Evolutionary conservation across 192 early-diverging fungal genomes (phyloP).

Genomic region (Coemansia sp.): DNA sequence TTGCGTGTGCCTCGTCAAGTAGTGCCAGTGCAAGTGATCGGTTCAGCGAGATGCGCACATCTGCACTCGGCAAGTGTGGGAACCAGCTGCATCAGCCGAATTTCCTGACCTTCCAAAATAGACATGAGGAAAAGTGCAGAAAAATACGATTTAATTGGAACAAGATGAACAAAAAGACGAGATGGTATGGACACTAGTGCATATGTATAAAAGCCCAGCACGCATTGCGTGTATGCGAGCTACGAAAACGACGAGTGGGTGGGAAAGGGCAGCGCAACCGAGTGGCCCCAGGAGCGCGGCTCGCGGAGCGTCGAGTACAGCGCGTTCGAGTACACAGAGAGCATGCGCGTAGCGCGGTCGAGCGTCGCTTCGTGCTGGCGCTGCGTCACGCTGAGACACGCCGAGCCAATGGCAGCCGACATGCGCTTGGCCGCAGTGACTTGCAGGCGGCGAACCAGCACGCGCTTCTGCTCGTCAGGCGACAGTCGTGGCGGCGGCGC

Average conservation of each 20-base stretch:
- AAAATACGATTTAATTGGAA: not conserved
- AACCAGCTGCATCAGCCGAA: not conserved
- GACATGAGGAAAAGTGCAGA: not conserved
- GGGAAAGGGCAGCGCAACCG: slow-evolving; percentile 24
- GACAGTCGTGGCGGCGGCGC: slow-evolving; percentile 17
- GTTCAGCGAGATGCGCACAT: not conserved
- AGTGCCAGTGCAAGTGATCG: slow-evolving; percentile 8
- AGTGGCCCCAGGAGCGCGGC: slow-evolving; percentile 50
- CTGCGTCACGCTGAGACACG: slow-evolving; percentile 35
- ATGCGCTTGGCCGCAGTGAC: slow-evolving; percentile 35
- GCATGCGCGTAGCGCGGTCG: slow-evolving; percentile 35
- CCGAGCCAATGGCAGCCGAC: slow-evolving; percentile 34
- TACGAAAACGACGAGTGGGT: slow-evolving; percentile 3
- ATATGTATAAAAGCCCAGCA: slow-evolving; percentile 10
- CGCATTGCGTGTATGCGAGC: not conserved
- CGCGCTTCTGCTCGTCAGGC: slow-evolving; percentile 16
- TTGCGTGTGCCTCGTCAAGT: too few species aligned
- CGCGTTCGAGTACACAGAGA: slow-evolving; percentile 31
- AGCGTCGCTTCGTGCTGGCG: slow-evolving; percentile 47
- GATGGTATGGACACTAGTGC: slow-evolving; percentile 9
- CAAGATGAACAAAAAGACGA: not conserved
- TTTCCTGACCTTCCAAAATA: not conserved
- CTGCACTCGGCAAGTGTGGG: slow-evolving; percentile 1
- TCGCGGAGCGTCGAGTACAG: slow-evolving; percentile 41
- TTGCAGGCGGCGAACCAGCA: slow-evolving; percentile 29